Percentiles rank a stretch among this genome's conserved stretches.
Evolutionary conservation across 2,329 filamentous ascomycete genomes (phyloP).

Genomic region (Aspergillus fructus): DNA sequence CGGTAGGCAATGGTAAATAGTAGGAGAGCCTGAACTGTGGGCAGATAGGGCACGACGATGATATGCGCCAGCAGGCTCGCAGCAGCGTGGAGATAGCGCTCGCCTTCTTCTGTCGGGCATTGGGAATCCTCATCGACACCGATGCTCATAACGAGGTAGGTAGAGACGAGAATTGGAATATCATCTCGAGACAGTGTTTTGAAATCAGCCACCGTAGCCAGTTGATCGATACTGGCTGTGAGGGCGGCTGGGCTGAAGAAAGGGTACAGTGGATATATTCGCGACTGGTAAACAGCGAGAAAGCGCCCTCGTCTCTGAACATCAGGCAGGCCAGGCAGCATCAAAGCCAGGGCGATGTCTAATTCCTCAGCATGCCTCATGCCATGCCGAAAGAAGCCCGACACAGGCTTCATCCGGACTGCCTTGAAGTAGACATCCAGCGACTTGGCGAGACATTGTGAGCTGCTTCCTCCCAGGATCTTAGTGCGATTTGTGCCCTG

Average conservation of each 20-base stretch:
- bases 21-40: slow-evolving; percentile 13
- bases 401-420: slow-evolving; percentile 11
- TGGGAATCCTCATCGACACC: slow-evolving; percentile 12
- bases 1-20: slow-evolving; percentile 14
- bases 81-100: slow-evolving; percentile 13
- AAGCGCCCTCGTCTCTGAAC: background rate
- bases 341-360: slow-evolving; percentile 6
- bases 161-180: background rate
- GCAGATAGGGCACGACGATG: slow-evolving; percentile 14
- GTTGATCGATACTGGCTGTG: background rate
- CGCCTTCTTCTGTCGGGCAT: slow-evolving; percentile 10
- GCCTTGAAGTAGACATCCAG: slow-evolving; percentile 18
- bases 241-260: background rate
- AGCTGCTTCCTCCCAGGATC: slow-evolving; percentile 17
- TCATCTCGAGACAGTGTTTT: background rate
- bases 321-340: slow-evolving; percentile 9
- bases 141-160: slow-evolving; percentile 14
- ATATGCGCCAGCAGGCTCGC: slow-evolving; percentile 13
- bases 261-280: slow-evolving; percentile 15
- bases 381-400: slow-evolving; percentile 14
- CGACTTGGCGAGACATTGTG: slow-evolving; percentile 17
- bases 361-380: slow-evolving; percentile 17
- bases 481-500: slow-evolving; percentile 15
- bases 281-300: background rate
- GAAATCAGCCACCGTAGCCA: background rate